Base-by-base conservation (phyloP, 352 stramenopile species). In the Halophytophthora polymorphica region DNA sequence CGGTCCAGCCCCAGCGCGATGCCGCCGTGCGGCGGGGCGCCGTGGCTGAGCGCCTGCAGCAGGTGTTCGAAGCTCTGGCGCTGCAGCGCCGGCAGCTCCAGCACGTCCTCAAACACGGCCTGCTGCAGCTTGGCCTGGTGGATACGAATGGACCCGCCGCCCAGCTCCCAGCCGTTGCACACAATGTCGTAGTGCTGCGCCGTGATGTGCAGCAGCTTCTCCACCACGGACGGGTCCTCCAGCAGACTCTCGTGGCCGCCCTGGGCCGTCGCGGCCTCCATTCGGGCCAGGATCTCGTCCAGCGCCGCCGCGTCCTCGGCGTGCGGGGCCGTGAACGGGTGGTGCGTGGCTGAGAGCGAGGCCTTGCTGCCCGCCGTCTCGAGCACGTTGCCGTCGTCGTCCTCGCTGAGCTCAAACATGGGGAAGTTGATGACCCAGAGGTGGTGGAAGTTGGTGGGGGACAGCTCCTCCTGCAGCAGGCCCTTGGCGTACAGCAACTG, bases 111-210 rank as follows among this genome's bases (percentile, higher is more conserved):
- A 18, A 96, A 91, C 8, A 95, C 68, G 1, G 66, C 61, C 49
- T 90, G 67, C 51, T 96, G 87, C 45, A 94, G 42, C 31, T 74
- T 69, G 2, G 73, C 65, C 25, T 84, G 55, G 60, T 96, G 86
- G 45, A 96, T 83, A 64, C 87, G 82, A 54, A 96, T 90, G 25
- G 80, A 93, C 2, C 87, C 87, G 23, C 87, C 87, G 6, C 86
- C 86, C 14, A 96, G 61, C 52, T 96, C 87, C 77, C 72, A 89
- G 42, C 87, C 87, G 53, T 96, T 94, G 74, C 80, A 93, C 7
- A 95, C 87, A 22, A 96, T 73, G 46, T 96, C 87, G 49, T 91
- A 95, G 72, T 91, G 77, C 64, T 94, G 83, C 0, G 75, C 84
- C 3, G 72, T 82, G n/a, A 92, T 56, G 19, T 63, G 48, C 34